These are phyloP conservation scores for Linum tenue DNA, from an alignment of 345 rosid genomes.

Conservation along the genomic window DNA sequence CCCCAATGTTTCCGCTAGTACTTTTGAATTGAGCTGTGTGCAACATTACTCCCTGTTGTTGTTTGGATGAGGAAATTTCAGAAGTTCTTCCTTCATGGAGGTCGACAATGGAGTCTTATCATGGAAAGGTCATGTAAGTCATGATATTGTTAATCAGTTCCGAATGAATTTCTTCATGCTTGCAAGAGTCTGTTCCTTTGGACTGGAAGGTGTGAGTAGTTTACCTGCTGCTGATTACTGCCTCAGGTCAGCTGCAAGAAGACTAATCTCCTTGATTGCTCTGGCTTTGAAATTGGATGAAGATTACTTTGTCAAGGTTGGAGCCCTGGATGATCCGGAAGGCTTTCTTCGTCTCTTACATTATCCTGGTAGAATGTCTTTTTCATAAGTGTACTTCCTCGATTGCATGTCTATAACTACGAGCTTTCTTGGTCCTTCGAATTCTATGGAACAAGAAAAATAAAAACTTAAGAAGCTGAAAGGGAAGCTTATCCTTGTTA, in stretches of 20 bases:
- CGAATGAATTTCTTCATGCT: not conserved
- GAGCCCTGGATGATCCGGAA: conserved; percentile 41
- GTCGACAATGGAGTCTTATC: conserved; percentile 47
- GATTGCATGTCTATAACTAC: too few species aligned
- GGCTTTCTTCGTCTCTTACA: conserved; percentile 50
- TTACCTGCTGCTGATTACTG: conserved; percentile 9
- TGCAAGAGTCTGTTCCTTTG: not conserved
- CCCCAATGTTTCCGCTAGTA: too few species aligned
- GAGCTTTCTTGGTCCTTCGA: too few species aligned
- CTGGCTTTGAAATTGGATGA: conserved; percentile 66
- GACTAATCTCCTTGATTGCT: conserved; percentile 48
- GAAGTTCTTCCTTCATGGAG: conserved; percentile 64
- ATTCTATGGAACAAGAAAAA: too few species aligned
- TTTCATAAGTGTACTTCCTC: not conserved
- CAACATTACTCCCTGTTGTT: not conserved
- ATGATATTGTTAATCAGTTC: not conserved
- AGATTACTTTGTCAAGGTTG: conserved; percentile 49
- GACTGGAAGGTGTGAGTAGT: not conserved
- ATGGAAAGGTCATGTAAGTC: conserved; percentile 41
- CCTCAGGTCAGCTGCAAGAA: conserved; percentile 47
- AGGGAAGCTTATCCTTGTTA: not conserved
- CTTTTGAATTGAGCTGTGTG: not conserved
- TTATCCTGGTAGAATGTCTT: conserved; percentile 48
- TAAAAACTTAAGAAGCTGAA: not conserved
- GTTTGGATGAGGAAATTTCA: conserved; percentile 29